These are phyloP conservation scores for Blastobotrys elegans DNA, from an alignment of 1,139 yeast species.

Conservation along the genomic window DNA sequence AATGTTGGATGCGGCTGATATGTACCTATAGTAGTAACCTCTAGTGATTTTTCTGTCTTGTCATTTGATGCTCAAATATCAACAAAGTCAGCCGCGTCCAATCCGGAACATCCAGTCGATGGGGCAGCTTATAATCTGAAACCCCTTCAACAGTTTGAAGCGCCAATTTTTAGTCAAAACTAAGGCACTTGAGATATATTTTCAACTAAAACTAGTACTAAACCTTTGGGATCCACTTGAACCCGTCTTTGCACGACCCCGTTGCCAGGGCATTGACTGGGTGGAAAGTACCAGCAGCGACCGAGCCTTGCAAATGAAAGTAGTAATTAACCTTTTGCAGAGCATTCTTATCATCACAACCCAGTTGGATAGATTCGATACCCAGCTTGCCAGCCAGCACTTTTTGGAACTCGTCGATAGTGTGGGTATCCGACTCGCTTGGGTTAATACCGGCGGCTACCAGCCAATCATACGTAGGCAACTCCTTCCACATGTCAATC, in stretches of 20 bases:
- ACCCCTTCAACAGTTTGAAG: too few relatives aligned
- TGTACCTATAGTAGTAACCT: too few relatives aligned
- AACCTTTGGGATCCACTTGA: constrained; percentile 67
- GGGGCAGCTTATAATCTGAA: too few relatives aligned
- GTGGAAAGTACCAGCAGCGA: constrained; percentile 59
- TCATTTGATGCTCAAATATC: too few relatives aligned
- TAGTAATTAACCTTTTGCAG: constrained; percentile 89
- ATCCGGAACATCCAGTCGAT: too few relatives aligned
- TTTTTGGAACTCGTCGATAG: constrained; percentile 57
- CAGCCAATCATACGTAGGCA: constrained; percentile 71
- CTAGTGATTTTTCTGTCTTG: too few relatives aligned
- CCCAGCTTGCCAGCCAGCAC: constrained; percentile 50
- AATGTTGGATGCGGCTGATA: too few relatives aligned
- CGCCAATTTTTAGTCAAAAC: too few relatives aligned
- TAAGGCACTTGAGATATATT: too few relatives aligned
- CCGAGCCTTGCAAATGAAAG: constrained; percentile 72
- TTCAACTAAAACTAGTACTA: too few relatives aligned
- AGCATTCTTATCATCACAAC: constrained; percentile 23
- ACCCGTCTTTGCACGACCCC: constrained; percentile 57
- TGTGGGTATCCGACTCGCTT: constrained; percentile 53
- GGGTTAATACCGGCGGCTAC: constrained; percentile 66
- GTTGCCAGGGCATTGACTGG: constrained; percentile 56
- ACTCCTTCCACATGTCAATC: constrained; percentile 53
- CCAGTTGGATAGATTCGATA: constrained; percentile 43
- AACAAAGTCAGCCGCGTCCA: too few relatives aligned